phyloP scores from a whole-genome alignment of 371 early-diverging fungal genomes.

The Mortierella sp. region DNA sequence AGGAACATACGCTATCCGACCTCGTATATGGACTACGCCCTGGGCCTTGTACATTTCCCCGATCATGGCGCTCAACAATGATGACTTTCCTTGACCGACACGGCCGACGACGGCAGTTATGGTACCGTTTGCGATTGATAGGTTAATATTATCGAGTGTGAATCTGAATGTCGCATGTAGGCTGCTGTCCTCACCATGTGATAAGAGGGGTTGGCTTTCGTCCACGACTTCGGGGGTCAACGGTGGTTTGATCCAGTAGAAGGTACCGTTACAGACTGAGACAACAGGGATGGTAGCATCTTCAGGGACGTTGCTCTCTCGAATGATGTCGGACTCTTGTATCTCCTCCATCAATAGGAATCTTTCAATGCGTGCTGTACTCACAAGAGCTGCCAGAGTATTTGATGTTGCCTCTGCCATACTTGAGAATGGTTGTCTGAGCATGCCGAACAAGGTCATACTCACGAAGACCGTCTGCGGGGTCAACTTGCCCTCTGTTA shows the following conservation, averaged over 20 bases:
- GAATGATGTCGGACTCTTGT: constrained; percentile 56
- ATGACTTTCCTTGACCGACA: constrained; percentile 71
- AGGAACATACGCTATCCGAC: constrained; percentile 76
- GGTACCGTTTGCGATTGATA: constrained; percentile 70
- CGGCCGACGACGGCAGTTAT: constrained; percentile 73
- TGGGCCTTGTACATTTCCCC: constrained; percentile 65
- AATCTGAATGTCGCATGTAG: constrained; percentile 38
- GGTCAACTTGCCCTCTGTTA: constrained; percentile 62
- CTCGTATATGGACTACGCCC: constrained; percentile 54
- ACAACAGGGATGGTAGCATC: constrained; percentile 61
- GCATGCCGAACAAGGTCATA: constrained; percentile 90
- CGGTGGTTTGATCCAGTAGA: constrained; percentile 62
- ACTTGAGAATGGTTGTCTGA: constrained; percentile 56
- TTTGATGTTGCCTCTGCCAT: constrained; percentile 71
- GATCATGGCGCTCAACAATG: constrained; percentile 69
- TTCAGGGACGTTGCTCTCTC: constrained; percentile 77
- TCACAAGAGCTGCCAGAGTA: constrained; percentile 81
- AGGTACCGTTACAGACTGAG: constrained; percentile 53
- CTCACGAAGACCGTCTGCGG: constrained; percentile 87
- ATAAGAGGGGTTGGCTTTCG: constrained; percentile 77
- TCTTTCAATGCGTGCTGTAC: constrained; percentile 76
- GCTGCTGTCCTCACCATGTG: constrained; percentile 66
- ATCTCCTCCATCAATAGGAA: constrained; percentile 83
- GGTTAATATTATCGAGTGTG: constrained; percentile 66
- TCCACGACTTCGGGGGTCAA: constrained; percentile 61